Percentiles rank a stretch among this genome's conserved stretches.
phyloP scores from a whole-genome alignment of 352 stramenopile genomes.

The Globisporangium mamillatum region DNA sequence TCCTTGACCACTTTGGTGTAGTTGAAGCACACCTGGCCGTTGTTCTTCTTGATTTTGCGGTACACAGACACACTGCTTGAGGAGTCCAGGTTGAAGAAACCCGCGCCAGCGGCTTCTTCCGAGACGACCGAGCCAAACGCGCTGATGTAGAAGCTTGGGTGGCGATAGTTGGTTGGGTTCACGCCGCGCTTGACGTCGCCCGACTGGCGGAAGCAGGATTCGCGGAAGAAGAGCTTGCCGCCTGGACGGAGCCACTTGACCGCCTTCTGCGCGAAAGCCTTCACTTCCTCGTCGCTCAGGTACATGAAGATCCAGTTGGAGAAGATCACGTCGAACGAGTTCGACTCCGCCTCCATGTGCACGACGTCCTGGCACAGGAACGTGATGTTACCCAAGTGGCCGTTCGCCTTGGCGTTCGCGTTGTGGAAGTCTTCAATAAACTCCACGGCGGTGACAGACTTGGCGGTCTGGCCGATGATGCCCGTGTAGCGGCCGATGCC shows the following conservation, averaged over 20 bases:
- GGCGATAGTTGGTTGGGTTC: conserved; percentile 70
- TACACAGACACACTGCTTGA: conserved; percentile 63
- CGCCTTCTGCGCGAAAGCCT: conserved; percentile 51
- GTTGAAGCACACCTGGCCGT: conserved; percentile 72
- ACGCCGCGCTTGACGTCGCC: conserved; percentile 54
- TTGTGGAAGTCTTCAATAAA: conserved; percentile 82
- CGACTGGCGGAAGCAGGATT: conserved; percentile 67
- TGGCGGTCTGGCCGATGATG: conserved; percentile 43
- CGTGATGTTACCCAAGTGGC: conserved; percentile 51
- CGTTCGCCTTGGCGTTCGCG: conserved; percentile 44
- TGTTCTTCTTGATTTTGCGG: conserved; percentile 81
- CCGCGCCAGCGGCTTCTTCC: conserved; percentile 39
- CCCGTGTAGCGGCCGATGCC: conserved; percentile 72
- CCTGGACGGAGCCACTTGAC: conserved; percentile 62
- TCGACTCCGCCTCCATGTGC: conserved; percentile 44
- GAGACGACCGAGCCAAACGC: conserved; percentile 50
- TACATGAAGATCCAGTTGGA: conserved; percentile 84
- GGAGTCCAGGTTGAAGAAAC: conserved; percentile 64
- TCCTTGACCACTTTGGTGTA: conserved; percentile 60
- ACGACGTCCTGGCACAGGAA: conserved; percentile 74
- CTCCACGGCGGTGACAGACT: conserved; percentile 62
- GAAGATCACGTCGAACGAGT: conserved; percentile 72
- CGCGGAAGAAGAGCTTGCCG: conserved; percentile 64
- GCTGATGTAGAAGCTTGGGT: conserved; percentile 61
- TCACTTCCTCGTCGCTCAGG: conserved; percentile 53